These are phyloP conservation scores for Aspergillus calidoustus DNA, from an alignment of 2,329 filamentous ascomycete genomes.

Conservation along the genomic window DNA sequence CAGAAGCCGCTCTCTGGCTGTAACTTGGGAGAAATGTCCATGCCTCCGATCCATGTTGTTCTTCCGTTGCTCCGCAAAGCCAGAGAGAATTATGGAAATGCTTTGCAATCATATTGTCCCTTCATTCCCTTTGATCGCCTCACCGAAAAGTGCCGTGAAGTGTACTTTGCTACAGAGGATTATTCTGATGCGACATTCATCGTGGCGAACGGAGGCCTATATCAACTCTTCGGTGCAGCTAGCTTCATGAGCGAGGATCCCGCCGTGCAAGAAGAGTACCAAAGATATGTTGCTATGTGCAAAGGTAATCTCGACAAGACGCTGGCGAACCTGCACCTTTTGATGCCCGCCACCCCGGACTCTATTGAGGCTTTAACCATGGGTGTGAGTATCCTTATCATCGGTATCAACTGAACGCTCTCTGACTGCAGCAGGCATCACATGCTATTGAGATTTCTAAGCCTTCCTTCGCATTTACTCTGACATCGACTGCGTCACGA, in stretches of 20 bases:
- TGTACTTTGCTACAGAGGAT: slow-evolving; percentile 50
- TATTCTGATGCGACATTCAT: slow-evolving; percentile 47
- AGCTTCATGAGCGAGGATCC: slow-evolving; percentile 27
- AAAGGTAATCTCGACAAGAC: slow-evolving; percentile 51
- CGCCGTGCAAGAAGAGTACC: slow-evolving; percentile 31
- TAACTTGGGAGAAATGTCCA: slow-evolving; percentile 39
- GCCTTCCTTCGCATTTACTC: slow-evolving; percentile 67
- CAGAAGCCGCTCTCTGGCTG: slow-evolving; percentile 29
- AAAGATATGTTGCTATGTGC: slow-evolving; percentile 41
- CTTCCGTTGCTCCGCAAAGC: slow-evolving; percentile 36
- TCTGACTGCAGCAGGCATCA: slow-evolving; percentile 52
- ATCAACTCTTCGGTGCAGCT: slow-evolving; percentile 43
- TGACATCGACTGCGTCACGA: slow-evolving; percentile 62
- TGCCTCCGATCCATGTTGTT: slow-evolving; percentile 43
- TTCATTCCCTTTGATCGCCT: slow-evolving; percentile 41
- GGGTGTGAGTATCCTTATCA: slow-evolving; percentile 51
- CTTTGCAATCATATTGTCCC: slow-evolving; percentile 36
- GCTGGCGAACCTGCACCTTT: slow-evolving; percentile 56
- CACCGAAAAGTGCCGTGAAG: slow-evolving; percentile 44
- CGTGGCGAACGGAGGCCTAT: slow-evolving; percentile 44
- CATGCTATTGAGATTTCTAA: slow-evolving; percentile 67
- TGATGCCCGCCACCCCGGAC: slow-evolving; percentile 60
- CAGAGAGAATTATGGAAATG: slow-evolving; percentile 33
- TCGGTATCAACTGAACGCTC: background rate
- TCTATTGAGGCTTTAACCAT: slow-evolving; percentile 65